phyloP scores from a whole-genome alignment of 768 basidiomycete genomes.

The Hygrophoropsis aurantiaca region DNA sequence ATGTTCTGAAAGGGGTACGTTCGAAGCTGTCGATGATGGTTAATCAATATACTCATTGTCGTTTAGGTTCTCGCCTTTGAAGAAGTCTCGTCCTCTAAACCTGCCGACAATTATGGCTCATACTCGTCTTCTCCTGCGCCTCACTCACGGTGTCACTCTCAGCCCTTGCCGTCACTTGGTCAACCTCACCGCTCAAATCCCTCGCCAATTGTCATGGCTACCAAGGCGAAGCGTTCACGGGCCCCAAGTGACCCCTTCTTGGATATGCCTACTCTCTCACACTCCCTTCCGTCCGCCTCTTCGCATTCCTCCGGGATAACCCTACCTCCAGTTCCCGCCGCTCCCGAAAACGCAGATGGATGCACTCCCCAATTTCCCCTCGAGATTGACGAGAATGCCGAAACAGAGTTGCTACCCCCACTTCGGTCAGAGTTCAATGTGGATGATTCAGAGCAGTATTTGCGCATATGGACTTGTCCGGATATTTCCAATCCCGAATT shows the following conservation, averaged over 20 bases:
- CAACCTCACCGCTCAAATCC: conserved; percentile 31
- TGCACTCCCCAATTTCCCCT: conserved; percentile 37
- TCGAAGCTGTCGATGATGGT: conserved; percentile 9
- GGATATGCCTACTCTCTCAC: conserved; percentile 64
- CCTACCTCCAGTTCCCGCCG: conserved; percentile 30
- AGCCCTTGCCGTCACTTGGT: conserved; percentile 42
- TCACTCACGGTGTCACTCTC: conserved; percentile 58
- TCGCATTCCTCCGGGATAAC: conserved; percentile 42
- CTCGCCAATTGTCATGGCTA: conserved; percentile 40
- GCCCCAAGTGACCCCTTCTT: conserved; percentile 81
- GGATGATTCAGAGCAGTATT: conserved; percentile 45
- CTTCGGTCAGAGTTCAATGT: conserved; percentile 31
- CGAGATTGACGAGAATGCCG: conserved; percentile 32
- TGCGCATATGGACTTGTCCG: conserved; percentile 82
- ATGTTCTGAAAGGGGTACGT: conserved; percentile 86
- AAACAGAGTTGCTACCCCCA: conserved; percentile 28
- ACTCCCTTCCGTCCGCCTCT: conserved; percentile 52
- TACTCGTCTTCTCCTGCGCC: conserved; percentile 38
- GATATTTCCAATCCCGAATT: conserved; percentile 78
- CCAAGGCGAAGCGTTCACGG: conserved; percentile 61
- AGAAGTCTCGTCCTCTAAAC: conserved; percentile 47
- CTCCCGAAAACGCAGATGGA: conserved; percentile 39
- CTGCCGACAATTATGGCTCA: conserved; percentile 31
- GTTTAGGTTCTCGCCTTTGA: conserved; percentile 69
- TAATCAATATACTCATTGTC: conserved; percentile 6